A percentile compares a stretch with the other conserved stretches of the same genome.
Evolutionary conservation across 495 filamentous ascomycete species (phyloP).

Genomic region (Cryomyces antarcticus): DNA sequence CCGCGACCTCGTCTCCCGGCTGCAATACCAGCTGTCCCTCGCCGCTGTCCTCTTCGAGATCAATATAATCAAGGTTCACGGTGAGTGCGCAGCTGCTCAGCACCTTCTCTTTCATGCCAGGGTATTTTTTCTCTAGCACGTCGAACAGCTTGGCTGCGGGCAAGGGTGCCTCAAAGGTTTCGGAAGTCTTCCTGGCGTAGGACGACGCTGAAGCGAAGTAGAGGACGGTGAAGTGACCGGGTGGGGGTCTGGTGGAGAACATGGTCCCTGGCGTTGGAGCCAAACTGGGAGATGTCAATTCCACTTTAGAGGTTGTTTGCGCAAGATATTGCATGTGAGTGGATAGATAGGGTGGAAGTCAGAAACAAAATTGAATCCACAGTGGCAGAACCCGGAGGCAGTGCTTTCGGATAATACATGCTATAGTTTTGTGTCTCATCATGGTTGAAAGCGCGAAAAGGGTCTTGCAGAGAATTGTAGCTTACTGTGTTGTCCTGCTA

Average conservation of each 20-base stretch:
- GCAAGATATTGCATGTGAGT: not conserved
- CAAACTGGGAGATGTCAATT: too few species aligned
- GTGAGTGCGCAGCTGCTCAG: constrained; percentile 64
- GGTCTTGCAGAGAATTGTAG: not conserved
- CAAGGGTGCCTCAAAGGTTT: constrained; percentile 54
- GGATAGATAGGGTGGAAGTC: not conserved
- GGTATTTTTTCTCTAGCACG: constrained; percentile 55
- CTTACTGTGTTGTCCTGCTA: too few species aligned
- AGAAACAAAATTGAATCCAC: not conserved
- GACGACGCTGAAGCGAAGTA: constrained; percentile 71
- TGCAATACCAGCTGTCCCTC: constrained; percentile 27
- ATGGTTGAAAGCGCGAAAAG: not conserved
- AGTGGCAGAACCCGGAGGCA: not conserved
- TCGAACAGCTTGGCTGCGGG: constrained; percentile 43
- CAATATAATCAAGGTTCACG: constrained; percentile 73
- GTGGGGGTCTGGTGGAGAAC: constrained; percentile 21
- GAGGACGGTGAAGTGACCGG: constrained; percentile 53
- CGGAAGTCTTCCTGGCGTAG: constrained; percentile 50
- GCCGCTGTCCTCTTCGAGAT: constrained; percentile 31
- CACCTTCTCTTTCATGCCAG: constrained; percentile 55
- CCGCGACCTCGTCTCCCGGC: constrained; percentile 73
- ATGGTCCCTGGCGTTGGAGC: constrained; percentile 4
- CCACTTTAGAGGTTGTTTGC: not conserved
- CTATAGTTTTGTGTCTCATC: constrained; percentile 1
- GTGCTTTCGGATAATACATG: constrained; percentile 2